Base-by-base conservation (phyloP, 208 protist genomes). In the Trypanosoma congolense region DNA sequence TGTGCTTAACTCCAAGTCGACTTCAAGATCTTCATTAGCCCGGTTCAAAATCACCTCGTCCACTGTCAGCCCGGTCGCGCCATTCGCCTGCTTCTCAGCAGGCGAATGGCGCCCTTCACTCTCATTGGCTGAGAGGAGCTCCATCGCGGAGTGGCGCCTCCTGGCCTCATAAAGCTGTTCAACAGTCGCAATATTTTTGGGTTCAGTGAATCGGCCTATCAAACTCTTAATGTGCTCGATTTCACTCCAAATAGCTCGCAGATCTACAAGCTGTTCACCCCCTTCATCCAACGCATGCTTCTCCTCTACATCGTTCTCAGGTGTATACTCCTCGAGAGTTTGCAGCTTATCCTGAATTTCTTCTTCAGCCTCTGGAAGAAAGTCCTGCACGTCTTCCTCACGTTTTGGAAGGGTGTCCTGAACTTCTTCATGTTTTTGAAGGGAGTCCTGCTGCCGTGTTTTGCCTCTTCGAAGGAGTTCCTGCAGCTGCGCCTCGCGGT, bases 141-240 rank as follows among this genome's bases (percentile, higher is more conserved):
- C 9, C 16, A 43, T 48, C 55, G 54, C 73, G 38, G 52, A 41
- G 29, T 70, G 53, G 18, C 55, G 33, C 67, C 82, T 88, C n/a
- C 86, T 79, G 8, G 80, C 82, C 4, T 65, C 70, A 59, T 93
- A 93, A 9, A 93, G 74, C 50, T 87, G 74, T 49, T 93, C 86
- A 44, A 93, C 90, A 35, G 75, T 80, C 53, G 65, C 80, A 6
- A 77, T 80, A 61, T 81, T 75, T 19, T 71, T 60, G 19, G 45
- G 56, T 1, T 63, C 61, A 40, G 71, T 60, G 47, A 87, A 59
- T 28, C 87, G 57, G 1, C 80, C 86, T 3, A 93, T 64, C 0
- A 83, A 29, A 2, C 50, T 35, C 44, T 86, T 86, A 14, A 93
- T 58, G 10, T 60, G 48, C 3, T 76, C 60, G 4, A 93, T 69